Conservation (phyloP, 2,329 filamentous ascomycete species). For the Phaeosphaeriaceae sp. region DNA sequence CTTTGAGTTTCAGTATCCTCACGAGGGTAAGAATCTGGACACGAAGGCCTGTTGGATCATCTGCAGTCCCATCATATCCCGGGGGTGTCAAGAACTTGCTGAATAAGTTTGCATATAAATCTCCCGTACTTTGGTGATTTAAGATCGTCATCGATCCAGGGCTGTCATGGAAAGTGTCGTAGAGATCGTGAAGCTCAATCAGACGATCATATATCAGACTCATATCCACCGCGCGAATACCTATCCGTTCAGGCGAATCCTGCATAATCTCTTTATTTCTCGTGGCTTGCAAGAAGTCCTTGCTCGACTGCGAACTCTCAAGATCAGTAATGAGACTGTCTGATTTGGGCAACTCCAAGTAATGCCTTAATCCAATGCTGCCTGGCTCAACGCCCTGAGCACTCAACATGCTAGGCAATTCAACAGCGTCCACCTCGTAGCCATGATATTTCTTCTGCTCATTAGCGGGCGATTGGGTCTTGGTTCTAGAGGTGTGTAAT, state of each 20-base stretch:
- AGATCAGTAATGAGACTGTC: constrained; percentile 65
- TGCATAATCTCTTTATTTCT: constrained; percentile 56
- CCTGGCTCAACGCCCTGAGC: constrained; percentile 75
- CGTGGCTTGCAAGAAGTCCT: constrained; percentile 32
- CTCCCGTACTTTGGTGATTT: constrained; percentile 58
- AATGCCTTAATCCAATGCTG: constrained; percentile 72
- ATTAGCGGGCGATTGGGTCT: constrained; percentile 16
- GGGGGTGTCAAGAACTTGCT: constrained; percentile 52
- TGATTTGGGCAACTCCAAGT: constrained; percentile 68
- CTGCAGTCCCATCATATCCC: constrained; percentile 49
- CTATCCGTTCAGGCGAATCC: constrained; percentile 45
- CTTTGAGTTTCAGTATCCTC: constrained; percentile 67
- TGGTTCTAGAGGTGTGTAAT: constrained; percentile 27
- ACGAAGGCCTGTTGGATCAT: constrained; percentile 66
- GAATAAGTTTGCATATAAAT: constrained; percentile 56
- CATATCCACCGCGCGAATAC: constrained; percentile 45
- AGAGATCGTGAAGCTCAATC: constrained; percentile 57
- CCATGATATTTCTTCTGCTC: constrained; percentile 26
- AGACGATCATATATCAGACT: constrained; percentile 44
- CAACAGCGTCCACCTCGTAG: constrained; percentile 48
- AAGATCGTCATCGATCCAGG: constrained; percentile 61
- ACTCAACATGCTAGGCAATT: constrained; percentile 74
- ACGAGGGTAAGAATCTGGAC: constrained; percentile 74
- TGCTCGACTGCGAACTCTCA: constrained; percentile 54
- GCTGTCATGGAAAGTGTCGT: constrained; percentile 59